Base-by-base conservation (phyloP, 208 protist species). In the Strigomonas galati region DNA sequence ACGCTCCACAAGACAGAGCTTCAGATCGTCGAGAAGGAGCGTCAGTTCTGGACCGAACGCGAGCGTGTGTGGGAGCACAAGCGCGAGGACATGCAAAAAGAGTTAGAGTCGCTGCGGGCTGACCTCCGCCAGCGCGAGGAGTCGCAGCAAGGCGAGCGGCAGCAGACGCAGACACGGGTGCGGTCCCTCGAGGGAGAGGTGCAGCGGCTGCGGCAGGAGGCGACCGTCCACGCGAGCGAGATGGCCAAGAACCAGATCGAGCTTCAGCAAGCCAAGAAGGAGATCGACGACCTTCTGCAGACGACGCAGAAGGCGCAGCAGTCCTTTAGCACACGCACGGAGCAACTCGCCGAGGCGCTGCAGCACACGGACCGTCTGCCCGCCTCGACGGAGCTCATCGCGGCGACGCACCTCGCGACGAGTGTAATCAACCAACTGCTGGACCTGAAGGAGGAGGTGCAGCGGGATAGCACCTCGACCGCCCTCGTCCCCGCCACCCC, bases 81-180 rank as follows among this genome's bases (percentile, higher is more conserved):
- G 31, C 69, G 72, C 23, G 62, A 67, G n/a, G 49, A 67, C 62
- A 31, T 68, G 66, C 51, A 67, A 15, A 52, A 67, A 17, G 69
- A 62, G 15, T 58, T 74, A 35, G 54, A 64, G 32, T 52, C 67
- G 24, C 15, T 56, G 35, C 40, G 69, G 9, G 12, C 35, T 1
- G 43, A 53, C 9, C 30, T 63, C 6, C 23, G 56, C 24, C 30
- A 62, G 32, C 31, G 30, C 26, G 57, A 74, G 40, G 43, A 76
- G 30, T 52, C 46, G n/a, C 49, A 27, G 28, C 32, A 74, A 10
- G 32, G 72, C 30, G 67, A 78, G 15, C 27, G 26, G 28, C 55
- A 46, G 56, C 62, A 59, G 35, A 52, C 52, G n/a, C 58, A 72
- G 37, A 67, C 49, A 54, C 62, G 57, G 52, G 35, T 64, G 66